A percentile compares a stretch with the other conserved stretches of the same genome.
Evolutionary conservation across 1,139 yeast genomes (phyloP).

Genomic region (Pneumocystis wakefieldiae): DNA sequence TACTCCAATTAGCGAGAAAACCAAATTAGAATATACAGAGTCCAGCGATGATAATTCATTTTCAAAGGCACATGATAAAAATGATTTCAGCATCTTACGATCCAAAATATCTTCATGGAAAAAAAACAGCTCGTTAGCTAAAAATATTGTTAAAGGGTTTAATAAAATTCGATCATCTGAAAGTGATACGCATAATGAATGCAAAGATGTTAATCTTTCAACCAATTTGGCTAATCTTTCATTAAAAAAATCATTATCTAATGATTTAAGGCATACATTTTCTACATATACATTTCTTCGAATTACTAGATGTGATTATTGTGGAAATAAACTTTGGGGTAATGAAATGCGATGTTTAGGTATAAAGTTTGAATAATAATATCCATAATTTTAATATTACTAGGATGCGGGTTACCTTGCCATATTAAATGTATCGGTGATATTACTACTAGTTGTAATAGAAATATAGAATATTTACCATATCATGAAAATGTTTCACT

Average conservation of each 20-base stretch:
- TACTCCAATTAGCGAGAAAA: background rate
- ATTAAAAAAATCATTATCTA: background rate
- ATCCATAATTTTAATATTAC: background rate
- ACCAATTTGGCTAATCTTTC: background rate
- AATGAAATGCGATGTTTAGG: conserved; percentile 6
- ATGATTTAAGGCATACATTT: background rate
- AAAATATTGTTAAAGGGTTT: conserved; percentile 22
- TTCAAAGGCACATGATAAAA: background rate
- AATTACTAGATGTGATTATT: conserved; percentile 5
- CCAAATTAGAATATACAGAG: background rate
- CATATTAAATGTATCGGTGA: conserved; percentile 6
- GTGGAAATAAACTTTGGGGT: conserved; percentile 7
- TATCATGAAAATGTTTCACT: background rate
- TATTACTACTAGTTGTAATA: background rate
- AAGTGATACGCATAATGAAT: conserved; percentile 4
- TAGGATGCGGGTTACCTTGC: conserved; percentile 4
- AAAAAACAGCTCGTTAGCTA: conserved; percentile 25
- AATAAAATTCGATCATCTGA: conserved; percentile 24
- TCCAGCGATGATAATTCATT: background rate
- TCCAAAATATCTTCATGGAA: background rate
- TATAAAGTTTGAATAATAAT: background rate
- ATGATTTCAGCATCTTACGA: background rate
- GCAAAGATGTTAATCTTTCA: background rate
- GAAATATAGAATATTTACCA: background rate
- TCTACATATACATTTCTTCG: background rate